Evolutionary conservation across 768 basidiomycete species (phyloP).

Genomic region (Mycena galopus): DNA sequence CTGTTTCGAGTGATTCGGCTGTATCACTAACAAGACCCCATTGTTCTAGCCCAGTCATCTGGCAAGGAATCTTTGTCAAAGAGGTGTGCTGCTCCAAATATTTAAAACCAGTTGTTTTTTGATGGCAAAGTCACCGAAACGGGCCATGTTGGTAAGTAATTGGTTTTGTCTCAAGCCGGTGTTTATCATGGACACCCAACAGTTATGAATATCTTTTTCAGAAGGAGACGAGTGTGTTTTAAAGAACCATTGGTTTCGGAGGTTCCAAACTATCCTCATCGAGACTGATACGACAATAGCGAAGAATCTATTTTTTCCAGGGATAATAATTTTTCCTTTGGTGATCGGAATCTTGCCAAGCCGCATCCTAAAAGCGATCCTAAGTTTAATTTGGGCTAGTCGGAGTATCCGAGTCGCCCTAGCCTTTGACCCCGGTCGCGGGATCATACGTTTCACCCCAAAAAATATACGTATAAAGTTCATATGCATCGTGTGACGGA

Average conservation of each 20-base stretch:
- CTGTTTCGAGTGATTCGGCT: not conserved
- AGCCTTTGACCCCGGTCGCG: no score
- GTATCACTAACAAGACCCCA: not conserved
- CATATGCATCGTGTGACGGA: no score
- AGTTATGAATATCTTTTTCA: no score
- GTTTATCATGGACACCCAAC: no score
- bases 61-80: no score
- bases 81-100: no score
- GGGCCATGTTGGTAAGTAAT: no score
- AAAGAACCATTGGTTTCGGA: not conserved
- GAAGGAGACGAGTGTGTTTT: not conserved
- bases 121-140: no score
- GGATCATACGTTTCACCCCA: no score
- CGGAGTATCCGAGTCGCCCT: not conserved
- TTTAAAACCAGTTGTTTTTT: no score
- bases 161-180: no score
- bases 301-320: constrained; percentile 9
- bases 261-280: not conserved
- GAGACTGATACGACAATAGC: not conserved
- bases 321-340: not conserved
- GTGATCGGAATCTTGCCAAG: not conserved
- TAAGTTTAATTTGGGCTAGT: not conserved
- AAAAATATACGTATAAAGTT: no score
- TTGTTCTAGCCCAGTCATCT: not conserved
- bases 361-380: not conserved